Evolutionary conservation across 2,329 filamentous ascomycete genomes (phyloP), one percentile per base, ranked within the genome.

Genomic region (Hysterium pulicare): DNA sequence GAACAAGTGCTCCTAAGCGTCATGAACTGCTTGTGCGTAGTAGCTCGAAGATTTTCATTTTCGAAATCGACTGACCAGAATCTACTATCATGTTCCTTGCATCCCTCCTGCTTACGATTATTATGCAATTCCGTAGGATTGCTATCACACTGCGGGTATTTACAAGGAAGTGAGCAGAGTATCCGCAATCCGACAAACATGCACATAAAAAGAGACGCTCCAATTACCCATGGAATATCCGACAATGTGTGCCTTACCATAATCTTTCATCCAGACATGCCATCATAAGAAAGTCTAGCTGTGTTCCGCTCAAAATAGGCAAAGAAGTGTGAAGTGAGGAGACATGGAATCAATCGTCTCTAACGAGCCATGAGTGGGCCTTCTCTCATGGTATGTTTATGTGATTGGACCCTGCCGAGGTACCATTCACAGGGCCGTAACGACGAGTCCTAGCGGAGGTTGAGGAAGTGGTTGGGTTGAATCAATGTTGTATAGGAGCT

Each of bases 401-500:
- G 35, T 17, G 11, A 20, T 15, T 22, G 20, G 15, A 26, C n/a
- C 20, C 22, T 24, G 20, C 9, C n/a, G 13, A n/a, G 20, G 20
- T 17, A 10, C 32, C 21, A 28, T 17, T 11, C 33, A 16, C 17
- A 13, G 8, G 5, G 11, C 10, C n/a, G 13, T 10, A 42, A 10
- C 15, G 20, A 33, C 24, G 30, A n/a, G 19, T 9, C 1, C 19
- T 34, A 15, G 13, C 38, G n/a, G 38, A 19, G 30, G 15, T 13
- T 41, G 19, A 32, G 15, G 6, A 19, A 11, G 33, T 21, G 32
- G 10, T 16, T 15, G 16, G 16, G 11, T 34, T 7, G 32, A 10
- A 33, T 64, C 59, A 68, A 49, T 68, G 63, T 36, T 40, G 37
- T 57, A 61, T 62, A 13, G 86, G 85, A 48, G 86, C 80, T 66